phyloP scores from a whole-genome alignment of 225 moss, liverwort and hornwort genomes.

The Rhytidiadelphus loreus region DNA sequence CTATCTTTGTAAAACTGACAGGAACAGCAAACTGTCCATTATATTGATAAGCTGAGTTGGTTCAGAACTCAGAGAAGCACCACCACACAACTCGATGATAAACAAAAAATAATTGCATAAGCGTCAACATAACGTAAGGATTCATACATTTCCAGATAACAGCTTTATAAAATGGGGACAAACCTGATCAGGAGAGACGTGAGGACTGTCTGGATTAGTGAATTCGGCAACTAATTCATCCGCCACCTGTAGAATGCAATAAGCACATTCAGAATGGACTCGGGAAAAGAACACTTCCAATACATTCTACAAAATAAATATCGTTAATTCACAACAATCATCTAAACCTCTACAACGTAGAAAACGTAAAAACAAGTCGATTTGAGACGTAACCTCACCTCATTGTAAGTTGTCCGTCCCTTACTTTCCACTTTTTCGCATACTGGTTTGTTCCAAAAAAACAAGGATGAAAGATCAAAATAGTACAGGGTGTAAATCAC shows the following conservation, averaged over 20 bases:
- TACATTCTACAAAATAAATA: no score
- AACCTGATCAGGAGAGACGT: conserved; percentile 92
- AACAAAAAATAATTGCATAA: background rate
- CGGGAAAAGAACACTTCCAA: no score
- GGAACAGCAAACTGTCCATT: background rate
- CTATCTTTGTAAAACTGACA: background rate
- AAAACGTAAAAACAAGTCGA: background rate
- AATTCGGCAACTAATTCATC: conserved; percentile 98
- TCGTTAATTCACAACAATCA: background rate
- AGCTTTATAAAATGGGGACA: background rate
- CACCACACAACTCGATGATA: background rate
- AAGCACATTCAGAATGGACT: no score
- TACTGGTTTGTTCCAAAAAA: conserved; percentile 27
- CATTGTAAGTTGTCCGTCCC: conserved; percentile 92
- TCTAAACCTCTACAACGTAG: background rate
- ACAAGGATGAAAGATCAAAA: background rate
- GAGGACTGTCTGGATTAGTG: conserved; percentile 75
- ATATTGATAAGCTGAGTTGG: background rate
- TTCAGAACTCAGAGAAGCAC: background rate
- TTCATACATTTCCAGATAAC: background rate
- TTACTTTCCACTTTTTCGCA: conserved; percentile 99
- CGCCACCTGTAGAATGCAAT: conserved; percentile 56
- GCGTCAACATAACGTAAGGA: background rate
- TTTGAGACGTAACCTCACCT: conserved; percentile 35
- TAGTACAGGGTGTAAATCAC: background rate